Base-by-base conservation (phyloP, 2,329 filamentous ascomycete species). In the Macrophomina pseudophaseolina region DNA sequence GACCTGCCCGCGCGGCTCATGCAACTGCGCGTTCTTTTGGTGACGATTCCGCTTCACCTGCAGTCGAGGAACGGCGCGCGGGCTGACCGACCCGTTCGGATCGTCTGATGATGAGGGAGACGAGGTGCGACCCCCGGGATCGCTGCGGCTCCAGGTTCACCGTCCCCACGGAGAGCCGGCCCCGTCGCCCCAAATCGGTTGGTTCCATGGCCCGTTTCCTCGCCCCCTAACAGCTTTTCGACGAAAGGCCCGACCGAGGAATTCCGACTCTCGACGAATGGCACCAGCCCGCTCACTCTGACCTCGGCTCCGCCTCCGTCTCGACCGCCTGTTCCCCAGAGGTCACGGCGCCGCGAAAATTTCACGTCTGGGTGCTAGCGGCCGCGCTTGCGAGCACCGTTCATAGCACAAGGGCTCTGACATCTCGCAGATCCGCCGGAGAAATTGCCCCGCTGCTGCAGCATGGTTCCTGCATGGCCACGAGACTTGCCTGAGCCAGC, bases 381-480 rank as follows among this genome's bases (percentile, higher is more conserved):
- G 54, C 23, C 38, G 54, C 54, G 38, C 35, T 28, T 56, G 38
- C 23, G 49, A 33, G 23, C 23, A 52, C 23, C 49, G 11, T 23
- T 12, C 35, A 32, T 3, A 16, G 49, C 14, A 59, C 56, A 60
- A 38, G 14, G 51, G 14, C 30, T 35, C 44, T 38, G 30, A 12
- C 58, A 62, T 62, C 56, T 60, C 44, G 58, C 58, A 62, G 58
- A 62, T 62, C 58, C 58, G 58, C 58, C 60, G 60, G 60, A 64
- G 60, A 53, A 64, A 64, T 52, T 53, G 60, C 60, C 49, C 60
- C 60, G 60, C 58, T 38, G 58, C 58, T 51, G 58, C 58, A 49
- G 32, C 42, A 9, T 38, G 18, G 65, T 66, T 66, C 65, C 65
- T 66, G 56, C 65, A 66, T 62, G 54, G 65, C 40, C 49, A 66